phyloP scores from a whole-genome alignment of 306 rosid genomes.

The Canavalia ensiformis region DNA sequence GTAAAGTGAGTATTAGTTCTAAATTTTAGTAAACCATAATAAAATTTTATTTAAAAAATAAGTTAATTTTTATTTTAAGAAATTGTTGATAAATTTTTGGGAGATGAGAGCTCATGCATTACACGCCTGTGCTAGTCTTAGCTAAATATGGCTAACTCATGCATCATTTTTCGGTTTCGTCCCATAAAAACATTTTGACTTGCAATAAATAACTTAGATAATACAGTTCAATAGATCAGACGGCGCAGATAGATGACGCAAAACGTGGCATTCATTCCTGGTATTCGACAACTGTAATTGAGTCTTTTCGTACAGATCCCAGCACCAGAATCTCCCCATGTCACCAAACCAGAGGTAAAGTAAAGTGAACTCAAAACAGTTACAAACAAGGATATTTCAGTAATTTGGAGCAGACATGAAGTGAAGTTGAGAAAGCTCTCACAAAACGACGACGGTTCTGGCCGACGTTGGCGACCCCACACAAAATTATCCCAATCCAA shows the following conservation, averaged over 20 bases:
- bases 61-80: too few relatives aligned
- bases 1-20: too few relatives aligned
- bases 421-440: neutral
- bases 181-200: slow-evolving; percentile 32
- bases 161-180: neutral
- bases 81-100: too few relatives aligned
- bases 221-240: slow-evolving; percentile 8
- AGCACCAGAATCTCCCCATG: slow-evolving; percentile 48
- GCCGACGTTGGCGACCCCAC: slow-evolving; percentile 51
- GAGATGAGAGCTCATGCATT: neutral
- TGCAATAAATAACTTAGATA: slow-evolving; percentile 17
- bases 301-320: slow-evolving; percentile 44
- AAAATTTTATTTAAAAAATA: too few relatives aligned
- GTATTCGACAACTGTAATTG: slow-evolving; percentile 24
- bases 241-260: slow-evolving; percentile 35
- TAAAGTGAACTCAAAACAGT: neutral
- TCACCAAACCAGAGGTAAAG: slow-evolving; percentile 15
- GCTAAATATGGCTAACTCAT: slow-evolving; percentile 9
- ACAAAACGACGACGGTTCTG: slow-evolving; percentile 56
- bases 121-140: neutral
- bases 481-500: neutral
- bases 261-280: slow-evolving; percentile 53
- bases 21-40: too few relatives aligned
- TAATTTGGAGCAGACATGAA: slow-evolving; percentile 5
- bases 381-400: slow-evolving; percentile 21